Evolutionary conservation across 805 yeast genomes (phyloP).

Genomic region (Hagleromyces aurorensis): DNA sequence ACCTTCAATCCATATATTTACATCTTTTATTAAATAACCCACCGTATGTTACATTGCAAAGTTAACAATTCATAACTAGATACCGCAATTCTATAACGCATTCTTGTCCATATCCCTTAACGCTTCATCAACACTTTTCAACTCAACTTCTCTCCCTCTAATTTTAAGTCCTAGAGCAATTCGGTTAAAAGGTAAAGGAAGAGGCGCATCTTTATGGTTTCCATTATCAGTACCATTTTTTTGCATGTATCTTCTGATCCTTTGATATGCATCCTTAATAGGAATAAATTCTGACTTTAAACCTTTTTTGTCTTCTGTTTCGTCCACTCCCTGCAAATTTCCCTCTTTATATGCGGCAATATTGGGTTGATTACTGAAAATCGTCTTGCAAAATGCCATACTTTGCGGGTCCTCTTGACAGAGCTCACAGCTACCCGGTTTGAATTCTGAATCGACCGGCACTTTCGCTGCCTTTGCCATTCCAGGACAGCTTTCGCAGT

Average conservation of each 20-base stretch:
- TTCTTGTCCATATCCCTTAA: slow-evolving; percentile 69
- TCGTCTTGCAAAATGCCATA: slow-evolving; percentile 79
- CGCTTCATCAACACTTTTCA: slow-evolving; percentile 81
- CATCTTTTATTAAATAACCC: no score
- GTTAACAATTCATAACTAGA: no score
- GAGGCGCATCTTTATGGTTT: neutral
- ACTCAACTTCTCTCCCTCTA: slow-evolving; percentile 84
- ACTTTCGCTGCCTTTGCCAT: no score
- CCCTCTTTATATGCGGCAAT: no score
- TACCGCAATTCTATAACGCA: no score
- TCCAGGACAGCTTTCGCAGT: no score
- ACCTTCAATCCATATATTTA: no score
- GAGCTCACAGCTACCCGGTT: slow-evolving; percentile 80
- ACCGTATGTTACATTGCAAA: no score
- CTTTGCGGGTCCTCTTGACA: slow-evolving; percentile 85
- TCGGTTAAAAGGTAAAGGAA: slow-evolving; percentile 3
- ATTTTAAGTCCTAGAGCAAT: slow-evolving; percentile 5
- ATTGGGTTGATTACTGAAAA: no score
- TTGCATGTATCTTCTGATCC: slow-evolving; percentile 73
- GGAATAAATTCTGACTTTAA: slow-evolving; percentile 61
- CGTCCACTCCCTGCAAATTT: no score
- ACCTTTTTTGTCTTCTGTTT: no score
- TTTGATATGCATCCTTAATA: slow-evolving; percentile 83
- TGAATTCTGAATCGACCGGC: slow-evolving; percentile 19
- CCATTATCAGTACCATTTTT: slow-evolving; percentile 1